These are phyloP conservation scores for Xylaria nigripes DNA, from an alignment of 495 filamentous ascomycete species.

Conservation along the genomic window DNA sequence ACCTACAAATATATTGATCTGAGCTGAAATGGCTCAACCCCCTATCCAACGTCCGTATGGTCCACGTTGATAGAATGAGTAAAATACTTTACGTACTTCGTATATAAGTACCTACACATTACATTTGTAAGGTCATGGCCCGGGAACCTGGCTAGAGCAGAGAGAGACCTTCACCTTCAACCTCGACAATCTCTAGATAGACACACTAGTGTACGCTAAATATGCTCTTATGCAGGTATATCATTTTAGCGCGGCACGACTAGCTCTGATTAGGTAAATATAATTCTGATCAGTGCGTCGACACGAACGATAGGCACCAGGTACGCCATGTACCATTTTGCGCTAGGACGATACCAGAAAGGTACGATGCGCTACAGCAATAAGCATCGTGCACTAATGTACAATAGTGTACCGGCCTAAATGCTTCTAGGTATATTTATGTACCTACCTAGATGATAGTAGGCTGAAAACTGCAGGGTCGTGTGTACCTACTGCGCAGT, in stretches of 20 bases:
- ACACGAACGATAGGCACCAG: too few relatives aligned
- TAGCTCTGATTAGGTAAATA: not conserved
- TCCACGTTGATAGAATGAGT: not conserved
- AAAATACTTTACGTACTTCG: not conserved
- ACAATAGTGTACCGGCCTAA: not conserved
- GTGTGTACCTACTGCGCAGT: not conserved
- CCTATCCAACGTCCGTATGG: slow-evolving; percentile 2
- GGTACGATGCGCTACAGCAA: too few relatives aligned
- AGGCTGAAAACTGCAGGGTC: not conserved
- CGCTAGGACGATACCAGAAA: too few relatives aligned
- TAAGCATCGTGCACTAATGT: too few relatives aligned
- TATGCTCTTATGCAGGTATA: not conserved
- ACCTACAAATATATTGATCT: not conserved
- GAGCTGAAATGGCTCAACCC: slow-evolving; percentile 10
- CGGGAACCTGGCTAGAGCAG: slow-evolving; percentile 5
- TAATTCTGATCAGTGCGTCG: not conserved
- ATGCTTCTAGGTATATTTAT: not conserved
- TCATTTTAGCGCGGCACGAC: not conserved
- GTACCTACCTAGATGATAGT: not conserved
- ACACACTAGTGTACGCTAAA: not conserved
- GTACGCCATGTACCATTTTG: too few relatives aligned
- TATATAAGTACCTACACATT: not conserved
- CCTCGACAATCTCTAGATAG: not conserved
- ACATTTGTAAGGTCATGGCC: not conserved
- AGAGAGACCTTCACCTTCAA: not conserved